These are phyloP conservation scores for Phytophthora kernoviae DNA, from an alignment of 352 stramenopile species.

Conservation along the genomic window DNA sequence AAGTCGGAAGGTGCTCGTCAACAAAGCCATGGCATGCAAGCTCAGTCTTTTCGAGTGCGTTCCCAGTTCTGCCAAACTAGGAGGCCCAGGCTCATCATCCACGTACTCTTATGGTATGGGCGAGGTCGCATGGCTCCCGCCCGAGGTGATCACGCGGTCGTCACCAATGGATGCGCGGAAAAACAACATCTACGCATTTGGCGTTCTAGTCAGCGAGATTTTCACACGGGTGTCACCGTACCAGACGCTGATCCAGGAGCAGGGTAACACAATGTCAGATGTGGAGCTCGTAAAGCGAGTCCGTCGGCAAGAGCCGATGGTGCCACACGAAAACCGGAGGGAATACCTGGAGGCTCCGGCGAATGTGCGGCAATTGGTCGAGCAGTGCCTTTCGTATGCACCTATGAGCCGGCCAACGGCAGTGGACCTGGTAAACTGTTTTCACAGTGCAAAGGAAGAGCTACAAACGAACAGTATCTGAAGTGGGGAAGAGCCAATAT, in stretches of 20 bases:
- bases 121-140: constrained; percentile 55
- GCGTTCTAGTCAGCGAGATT: constrained; percentile 65
- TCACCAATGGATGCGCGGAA: constrained; percentile 51
- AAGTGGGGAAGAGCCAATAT: constrained; percentile 30
- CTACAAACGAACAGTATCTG: constrained; percentile 35
- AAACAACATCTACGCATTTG: constrained; percentile 72
- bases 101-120: constrained; percentile 50
- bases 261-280: constrained; percentile 62
- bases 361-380: constrained; percentile 47
- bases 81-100: constrained; percentile 13
- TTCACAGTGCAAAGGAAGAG: constrained; percentile 46
- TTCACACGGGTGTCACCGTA: constrained; percentile 57
- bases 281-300: constrained; percentile 49
- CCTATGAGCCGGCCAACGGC: constrained; percentile 56
- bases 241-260: constrained; percentile 43
- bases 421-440: constrained; percentile 50
- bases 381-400: constrained; percentile 53
- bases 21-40: constrained; percentile 54
- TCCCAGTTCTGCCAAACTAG: constrained; percentile 39
- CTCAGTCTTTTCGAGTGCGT: constrained; percentile 65
- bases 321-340: constrained; percentile 49
- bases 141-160: constrained; percentile 55
- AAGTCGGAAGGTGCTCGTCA: constrained; percentile 64
- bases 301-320: constrained; percentile 35
- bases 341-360: constrained; percentile 46